phyloP scores from a whole-genome alignment of 2,329 filamentous ascomycete genomes.

The Pestalotiopsis sp. region DNA sequence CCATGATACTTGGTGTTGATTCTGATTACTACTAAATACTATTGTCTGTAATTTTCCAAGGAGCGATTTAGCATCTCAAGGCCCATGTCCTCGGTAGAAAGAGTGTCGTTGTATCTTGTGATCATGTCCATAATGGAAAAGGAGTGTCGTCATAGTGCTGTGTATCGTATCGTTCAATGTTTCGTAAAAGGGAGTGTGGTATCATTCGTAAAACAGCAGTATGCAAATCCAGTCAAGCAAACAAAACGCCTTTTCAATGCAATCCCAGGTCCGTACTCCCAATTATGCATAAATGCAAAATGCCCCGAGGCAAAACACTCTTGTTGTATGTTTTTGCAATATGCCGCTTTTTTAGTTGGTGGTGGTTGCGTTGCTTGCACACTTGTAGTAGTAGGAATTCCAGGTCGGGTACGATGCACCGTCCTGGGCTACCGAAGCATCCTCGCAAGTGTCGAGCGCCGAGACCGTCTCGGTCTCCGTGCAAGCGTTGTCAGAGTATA shows the following conservation, averaged over 20 bases:
- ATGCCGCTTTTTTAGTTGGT: not conserved
- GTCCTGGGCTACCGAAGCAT: conserved; percentile 2
- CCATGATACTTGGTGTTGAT: not conserved
- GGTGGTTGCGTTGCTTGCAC: not conserved
- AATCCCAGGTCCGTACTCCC: not conserved
- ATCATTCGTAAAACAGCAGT: not conserved
- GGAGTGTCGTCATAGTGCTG: not conserved
- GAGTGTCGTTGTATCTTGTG: not conserved
- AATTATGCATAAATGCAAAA: not conserved
- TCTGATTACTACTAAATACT: not conserved
- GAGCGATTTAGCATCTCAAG: not conserved
- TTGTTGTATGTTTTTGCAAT: not conserved
- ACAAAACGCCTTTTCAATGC: not conserved
- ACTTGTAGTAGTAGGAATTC: conserved; percentile 13
- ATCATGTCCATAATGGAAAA: not conserved
- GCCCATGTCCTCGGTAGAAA: not conserved
- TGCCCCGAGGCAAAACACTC: not conserved
- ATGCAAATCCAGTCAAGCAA: not conserved
- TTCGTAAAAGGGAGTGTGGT: not conserved
- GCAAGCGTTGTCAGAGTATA: conserved; percentile 11
- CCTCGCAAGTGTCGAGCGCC: conserved; percentile 4
- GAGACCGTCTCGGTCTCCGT: not conserved
- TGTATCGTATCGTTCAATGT: not conserved
- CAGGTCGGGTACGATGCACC: conserved; percentile 9
- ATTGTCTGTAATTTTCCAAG: not conserved